phyloP scores from a whole-genome alignment of 306 rosid genomes.

The Acmispon strigosus region DNA sequence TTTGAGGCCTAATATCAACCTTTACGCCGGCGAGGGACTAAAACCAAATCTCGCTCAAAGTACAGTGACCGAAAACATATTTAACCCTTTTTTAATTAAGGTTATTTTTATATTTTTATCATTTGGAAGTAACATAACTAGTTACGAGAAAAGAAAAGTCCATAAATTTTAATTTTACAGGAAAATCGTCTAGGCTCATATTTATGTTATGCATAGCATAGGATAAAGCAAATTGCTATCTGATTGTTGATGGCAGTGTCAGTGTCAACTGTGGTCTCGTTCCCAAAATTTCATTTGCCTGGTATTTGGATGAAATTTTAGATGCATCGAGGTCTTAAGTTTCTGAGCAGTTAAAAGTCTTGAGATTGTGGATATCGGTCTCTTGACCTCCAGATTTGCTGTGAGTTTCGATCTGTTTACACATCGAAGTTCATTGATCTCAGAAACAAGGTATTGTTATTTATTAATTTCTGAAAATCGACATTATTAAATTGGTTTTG shows the following conservation, averaged over 20 bases:
- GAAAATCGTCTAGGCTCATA: too few species aligned
- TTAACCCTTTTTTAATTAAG: too few species aligned
- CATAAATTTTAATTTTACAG: too few species aligned
- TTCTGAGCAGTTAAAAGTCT: slow-evolving; percentile 1
- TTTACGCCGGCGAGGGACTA: too few species aligned
- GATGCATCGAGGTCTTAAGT: not conserved
- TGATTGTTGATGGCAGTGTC: not conserved
- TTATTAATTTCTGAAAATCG: not conserved
- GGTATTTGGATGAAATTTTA: not conserved
- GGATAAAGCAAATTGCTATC: too few species aligned
- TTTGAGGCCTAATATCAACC: too few species aligned
- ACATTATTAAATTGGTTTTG: not conserved
- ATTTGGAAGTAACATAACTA: too few species aligned
- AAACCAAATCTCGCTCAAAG: too few species aligned
- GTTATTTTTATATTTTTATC: too few species aligned
- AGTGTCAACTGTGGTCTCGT: not conserved
- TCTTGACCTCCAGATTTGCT: slow-evolving; percentile 10
- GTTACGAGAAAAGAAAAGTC: too few species aligned
- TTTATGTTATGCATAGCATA: too few species aligned
- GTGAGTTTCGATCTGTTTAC: slow-evolving; percentile 10
- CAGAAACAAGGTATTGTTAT: slow-evolving; percentile 23
- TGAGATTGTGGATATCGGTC: slow-evolving; percentile 9
- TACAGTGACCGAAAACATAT: too few species aligned
- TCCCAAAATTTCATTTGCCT: not conserved
- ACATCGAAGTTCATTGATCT: slow-evolving; percentile 8